Evolutionary conservation across 78 protist genomes (phyloP).

Genomic region (Salpingoeca rosetta): DNA sequence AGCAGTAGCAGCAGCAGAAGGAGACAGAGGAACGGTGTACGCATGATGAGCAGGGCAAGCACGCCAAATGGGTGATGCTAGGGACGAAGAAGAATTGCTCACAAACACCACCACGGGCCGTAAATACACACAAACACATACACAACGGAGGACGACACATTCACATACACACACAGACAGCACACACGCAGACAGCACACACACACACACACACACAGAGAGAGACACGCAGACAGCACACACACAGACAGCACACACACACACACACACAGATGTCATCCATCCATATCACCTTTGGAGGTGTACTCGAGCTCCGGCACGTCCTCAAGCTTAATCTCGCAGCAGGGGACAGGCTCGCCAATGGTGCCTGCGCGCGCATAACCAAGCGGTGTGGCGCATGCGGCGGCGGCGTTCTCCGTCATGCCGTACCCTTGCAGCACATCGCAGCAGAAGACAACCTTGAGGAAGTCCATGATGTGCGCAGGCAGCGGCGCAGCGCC

Average conservation of each 20-base stretch:
- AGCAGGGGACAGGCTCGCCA: slow-evolving; percentile 35
- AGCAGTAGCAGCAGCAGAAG: not conserved
- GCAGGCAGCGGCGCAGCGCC: slow-evolving; percentile 87
- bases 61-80: not conserved
- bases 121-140: not conserved
- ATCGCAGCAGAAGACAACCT: not conserved
- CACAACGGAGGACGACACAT: too few species aligned
- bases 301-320: slow-evolving; percentile 83
- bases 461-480: slow-evolving; percentile 57
- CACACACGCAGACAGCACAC: too few species aligned
- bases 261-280: too few species aligned
- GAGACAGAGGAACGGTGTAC: not conserved
- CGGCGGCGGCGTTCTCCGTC: slow-evolving; percentile 80
- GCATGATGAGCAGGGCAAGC: not conserved
- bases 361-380: slow-evolving; percentile 52
- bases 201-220: slow-evolving; percentile 1
- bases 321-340: slow-evolving; percentile 64
- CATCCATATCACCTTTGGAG: too few species aligned
- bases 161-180: too few species aligned
- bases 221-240: too few species aligned
- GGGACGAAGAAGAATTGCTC: too few species aligned
- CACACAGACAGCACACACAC: not conserved
- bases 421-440: slow-evolving; percentile 87
- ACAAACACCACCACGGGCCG: not conserved
- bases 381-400: slow-evolving; percentile 16